Evolutionary conservation across 1,284 basidiomycete species (phyloP).

Genomic region (Austroboletus rostrupii): DNA sequence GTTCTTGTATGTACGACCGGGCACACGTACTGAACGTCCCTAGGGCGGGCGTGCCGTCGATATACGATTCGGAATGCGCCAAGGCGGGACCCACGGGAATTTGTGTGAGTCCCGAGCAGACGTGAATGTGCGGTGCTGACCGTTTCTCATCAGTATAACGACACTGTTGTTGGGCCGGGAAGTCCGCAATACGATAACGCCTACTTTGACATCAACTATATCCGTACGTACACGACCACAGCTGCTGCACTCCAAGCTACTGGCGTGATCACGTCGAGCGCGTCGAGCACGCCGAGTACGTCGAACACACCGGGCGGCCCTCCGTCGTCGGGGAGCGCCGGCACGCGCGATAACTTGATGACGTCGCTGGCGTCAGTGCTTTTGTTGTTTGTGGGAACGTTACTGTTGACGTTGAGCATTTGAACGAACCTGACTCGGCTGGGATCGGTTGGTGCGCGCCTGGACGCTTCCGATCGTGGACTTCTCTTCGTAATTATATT

Average conservation of each 20-base stretch:
- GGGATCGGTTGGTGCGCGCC: too few species aligned
- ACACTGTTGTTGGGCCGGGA: constrained; percentile 39
- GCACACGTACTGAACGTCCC: not conserved
- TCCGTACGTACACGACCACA: constrained; percentile 28
- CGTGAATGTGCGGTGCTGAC: constrained; percentile 2
- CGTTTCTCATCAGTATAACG: constrained; percentile 31
- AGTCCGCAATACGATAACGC: constrained; percentile 48
- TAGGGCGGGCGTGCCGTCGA: constrained; percentile 41
- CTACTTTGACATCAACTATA: constrained; percentile 32
- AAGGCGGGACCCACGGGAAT: constrained; percentile 35
- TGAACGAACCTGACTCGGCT: not conserved
- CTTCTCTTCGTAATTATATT: too few species aligned
- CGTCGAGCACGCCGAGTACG: not conserved
- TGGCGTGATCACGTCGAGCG: not conserved
- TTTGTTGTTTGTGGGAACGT: not conserved
- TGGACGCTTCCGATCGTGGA: too few species aligned
- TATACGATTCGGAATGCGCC: constrained; percentile 37
- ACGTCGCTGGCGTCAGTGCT: not conserved
- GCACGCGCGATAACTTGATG: not conserved
- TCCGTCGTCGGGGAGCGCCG: constrained; percentile 1
- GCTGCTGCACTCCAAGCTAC: constrained; percentile 7
- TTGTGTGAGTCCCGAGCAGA: constrained; percentile 34
- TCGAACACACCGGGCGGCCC: not conserved
- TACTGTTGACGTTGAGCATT: constrained; percentile 6
- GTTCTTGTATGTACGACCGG: not conserved